Evolutionary conservation across 2,329 filamentous ascomycete species (phyloP), one percentile per base, ranked within the genome.

Genomic region (Cladosporium phlei): DNA sequence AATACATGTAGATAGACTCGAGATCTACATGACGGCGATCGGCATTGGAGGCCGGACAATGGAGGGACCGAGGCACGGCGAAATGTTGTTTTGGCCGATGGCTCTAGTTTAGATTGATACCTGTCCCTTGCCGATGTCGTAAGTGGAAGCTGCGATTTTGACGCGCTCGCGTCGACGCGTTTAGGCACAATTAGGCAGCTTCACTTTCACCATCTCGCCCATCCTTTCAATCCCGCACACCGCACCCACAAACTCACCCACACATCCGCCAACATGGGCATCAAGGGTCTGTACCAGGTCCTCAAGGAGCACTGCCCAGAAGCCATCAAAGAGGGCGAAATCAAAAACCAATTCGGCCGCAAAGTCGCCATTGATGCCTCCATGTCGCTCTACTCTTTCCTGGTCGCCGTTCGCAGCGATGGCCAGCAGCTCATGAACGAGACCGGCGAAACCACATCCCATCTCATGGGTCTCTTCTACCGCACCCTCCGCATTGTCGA

Each of bases 401-500:
- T 98, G 51, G 93, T 98, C 65, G 93, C 93, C 39, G 93, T 98
- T 46, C 89, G 93, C 58, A 96, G 90, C 60, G 89, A 95, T 59
- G 93, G 93, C 58, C 88, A 98, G 67, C 89, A 96, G 69, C 83
- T 98, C 59, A 97, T 84, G 78, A 94, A 85, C 68, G 93, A 98
- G 62, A 85, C 83, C 43, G 93, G 93, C 61, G 89, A 97, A 68
- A 98, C 93, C 2, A 98, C 93, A 1, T 98, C 93, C 14, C 93
- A 98, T 67, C 74, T 98, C 12, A 97, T 98, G 90, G 93, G 93
- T 63, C 91, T 98, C 83, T 98, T 98, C 75, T 98, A 98, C 75
- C 90, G 93, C 59, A 98, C 93, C 2, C 78, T 98, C 5, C 89
- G 93, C 59, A 97, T 98, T 73, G 88, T 97, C 61, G 93, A 98